Evolutionary conservation across 768 basidiomycete genomes (phyloP), one percentile per base, ranked within the genome.

Genomic region (Rhodotorula toruloides): DNA sequence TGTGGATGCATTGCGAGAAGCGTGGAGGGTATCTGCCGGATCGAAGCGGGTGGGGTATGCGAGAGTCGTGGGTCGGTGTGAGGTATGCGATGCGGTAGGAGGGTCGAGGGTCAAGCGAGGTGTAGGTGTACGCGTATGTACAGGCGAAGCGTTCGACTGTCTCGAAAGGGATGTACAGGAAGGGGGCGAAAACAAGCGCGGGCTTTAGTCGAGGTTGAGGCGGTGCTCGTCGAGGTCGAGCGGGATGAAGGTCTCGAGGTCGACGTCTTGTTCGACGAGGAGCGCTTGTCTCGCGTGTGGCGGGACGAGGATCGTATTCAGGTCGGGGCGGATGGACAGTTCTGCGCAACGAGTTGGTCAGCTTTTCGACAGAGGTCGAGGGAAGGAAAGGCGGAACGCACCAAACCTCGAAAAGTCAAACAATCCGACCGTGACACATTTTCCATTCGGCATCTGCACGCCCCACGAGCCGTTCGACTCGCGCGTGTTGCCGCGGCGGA

Each of bases 331-430:
- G 74, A 96, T 87, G 49, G 94, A 98, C 43, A 99, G 84, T 80
- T 98, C 96, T 93, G 81, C 34, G n/a, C n/a, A n/a, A n/a, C n/a
- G n/a, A n/a, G n/a, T n/a, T n/a, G n/a, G n/a, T n/a, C n/a, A n/a
- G n/a, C n/a, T n/a, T n/a, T n/a, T n/a, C n/a, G n/a, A n/a, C n/a
- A n/a, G n/a, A n/a, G n/a, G n/a, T n/a, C n/a, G n/a, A n/a, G n/a
- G n/a, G 21, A 5, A 32, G 2, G 17, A 1, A 21, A 5, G 42
- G 27, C 12, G 29, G 22, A 13, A 27, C 90, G 80, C 72, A 92
- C 92, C 91, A 80, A 94, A 91, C 65, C 86, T 85, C 59, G 91
- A 89, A 76, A 94, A 97, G 80, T 96, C 84, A 78, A 99, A 98
- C 71, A 98, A 79, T 42, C 42, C 25, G 12, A 83, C 83, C 2